phyloP scores from a whole-genome alignment of 768 basidiomycete species.

The Antrodiella citrinella region DNA sequence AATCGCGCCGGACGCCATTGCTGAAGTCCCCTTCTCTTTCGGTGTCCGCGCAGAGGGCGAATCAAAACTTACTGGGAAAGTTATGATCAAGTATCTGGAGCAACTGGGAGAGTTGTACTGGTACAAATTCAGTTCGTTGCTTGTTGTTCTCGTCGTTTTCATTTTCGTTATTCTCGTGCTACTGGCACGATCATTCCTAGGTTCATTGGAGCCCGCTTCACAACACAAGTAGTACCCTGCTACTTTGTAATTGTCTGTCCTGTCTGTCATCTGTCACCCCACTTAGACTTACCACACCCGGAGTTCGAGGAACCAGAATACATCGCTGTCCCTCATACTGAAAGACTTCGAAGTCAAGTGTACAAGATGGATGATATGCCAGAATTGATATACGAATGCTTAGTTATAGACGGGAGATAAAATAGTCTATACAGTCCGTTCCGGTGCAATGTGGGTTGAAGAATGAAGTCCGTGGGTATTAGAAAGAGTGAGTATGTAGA shows the following conservation, averaged over 20 bases:
- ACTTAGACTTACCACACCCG: too few relatives aligned
- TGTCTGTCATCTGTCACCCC: too few relatives aligned
- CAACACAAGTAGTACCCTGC: slow-evolving; percentile 7
- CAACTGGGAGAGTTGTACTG: slow-evolving; percentile 23
- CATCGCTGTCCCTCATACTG: too few relatives aligned
- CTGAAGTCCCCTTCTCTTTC: slow-evolving; percentile 24
- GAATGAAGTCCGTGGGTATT: not conserved
- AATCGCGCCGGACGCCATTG: slow-evolving; percentile 17
- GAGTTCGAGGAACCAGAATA: too few relatives aligned
- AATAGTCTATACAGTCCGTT: not conserved
- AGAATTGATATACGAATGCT: not conserved
- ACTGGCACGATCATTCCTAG: slow-evolving; percentile 5
- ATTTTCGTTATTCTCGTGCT: slow-evolving; percentile 9
- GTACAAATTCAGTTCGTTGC: slow-evolving; percentile 16
- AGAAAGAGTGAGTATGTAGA: not conserved
- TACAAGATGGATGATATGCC: not conserved
- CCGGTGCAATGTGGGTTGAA: not conserved
- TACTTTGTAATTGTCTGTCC: too few relatives aligned
- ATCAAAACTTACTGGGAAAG: slow-evolving; percentile 23
- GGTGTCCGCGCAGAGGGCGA: slow-evolving; percentile 23
- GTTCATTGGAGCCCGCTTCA: slow-evolving; percentile 1
- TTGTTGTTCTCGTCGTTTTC: slow-evolving; percentile 13
- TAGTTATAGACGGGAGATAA: not conserved
- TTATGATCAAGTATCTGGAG: slow-evolving; percentile 22
- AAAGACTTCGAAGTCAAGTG: too few relatives aligned